Base-by-base conservation (phyloP, 2,329 filamentous ascomycete species). In the Trichophaea hybrida region DNA sequence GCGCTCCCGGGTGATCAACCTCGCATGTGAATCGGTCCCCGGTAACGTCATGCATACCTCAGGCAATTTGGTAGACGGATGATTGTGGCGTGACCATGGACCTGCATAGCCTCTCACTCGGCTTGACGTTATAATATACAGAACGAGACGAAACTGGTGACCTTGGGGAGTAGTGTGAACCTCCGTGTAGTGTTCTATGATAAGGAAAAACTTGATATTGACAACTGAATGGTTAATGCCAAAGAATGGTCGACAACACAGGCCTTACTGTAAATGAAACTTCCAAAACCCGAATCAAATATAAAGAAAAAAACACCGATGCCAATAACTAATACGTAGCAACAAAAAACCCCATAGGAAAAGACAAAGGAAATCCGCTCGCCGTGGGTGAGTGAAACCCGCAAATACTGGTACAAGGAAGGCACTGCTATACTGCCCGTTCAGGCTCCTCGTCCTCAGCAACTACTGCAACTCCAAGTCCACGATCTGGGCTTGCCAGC, bases 401-500 rank as follows among this genome's bases (percentile, higher is more conserved):
- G 40, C 37, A 54, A 37, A 44, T 57, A 24, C 15, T 59, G 43
- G n/a, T 54, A 52, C 50, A 32, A 44, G 10, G 38, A 15, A 10
- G 10, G 38, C n/a, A 10, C 38, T 4, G 8, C 69, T 77, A 91
- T 64, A 90, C 87, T 55, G 86, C 83, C 34, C 80, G 82, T 74
- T 94, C 88, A 0, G 85, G 78, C 53, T 78, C 77, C 76, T 97
- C 93, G 51, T 86, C 88, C 68, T 88, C 84, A 0, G 89, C 90
- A 68, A 98, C 86, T 59, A 98, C 80, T 1, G 93, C 85, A 44
- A 94, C 80, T 15, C 83, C 83, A 56, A 97, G 75, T 1, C 91
- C 90, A 38, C 93, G 80, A 68, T 95, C 90, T 0, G 93, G 93
- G 71, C 88, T 95, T 71, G 94, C 90, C 66, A 96, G 75, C 4